A percentile compares a stretch with the other conserved stretches of the same genome.
Evolutionary conservation across 2,329 filamentous ascomycete species (phyloP).

Genomic region (Monilinia fructicola): DNA sequence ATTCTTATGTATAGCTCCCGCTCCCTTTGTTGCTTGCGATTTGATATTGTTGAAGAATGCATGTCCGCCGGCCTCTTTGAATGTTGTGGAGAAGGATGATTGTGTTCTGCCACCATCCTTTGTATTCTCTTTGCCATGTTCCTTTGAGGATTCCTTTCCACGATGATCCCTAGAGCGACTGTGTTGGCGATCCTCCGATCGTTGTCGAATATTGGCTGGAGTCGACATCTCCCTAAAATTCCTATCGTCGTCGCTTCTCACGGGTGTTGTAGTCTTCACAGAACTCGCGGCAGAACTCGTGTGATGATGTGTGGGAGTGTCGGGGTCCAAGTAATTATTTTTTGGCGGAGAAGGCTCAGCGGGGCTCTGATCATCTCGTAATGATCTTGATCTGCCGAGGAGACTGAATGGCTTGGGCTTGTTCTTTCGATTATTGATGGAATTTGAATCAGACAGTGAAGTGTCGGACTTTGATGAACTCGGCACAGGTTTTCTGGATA

Average conservation of each 20-base stretch:
- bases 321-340: constrained; percentile 24
- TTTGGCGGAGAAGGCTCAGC: constrained; percentile 19
- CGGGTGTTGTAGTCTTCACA: constrained; percentile 59
- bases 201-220: constrained; percentile 60
- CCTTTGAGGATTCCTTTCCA: constrained; percentile 28
- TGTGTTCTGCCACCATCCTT: constrained; percentile 31
- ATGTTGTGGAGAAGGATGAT: constrained; percentile 49
- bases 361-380: constrained; percentile 44
- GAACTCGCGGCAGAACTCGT: constrained; percentile 43
- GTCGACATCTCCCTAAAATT: constrained; percentile 66
- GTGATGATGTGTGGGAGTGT: constrained; percentile 41
- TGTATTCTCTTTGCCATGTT: constrained; percentile 36
- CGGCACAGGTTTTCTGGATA: constrained; percentile 37
- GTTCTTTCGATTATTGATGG: constrained; percentile 30
- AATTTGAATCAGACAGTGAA: constrained; percentile 30
- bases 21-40: constrained; percentile 69
- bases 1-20: constrained; percentile 78
- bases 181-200: constrained; percentile 67
- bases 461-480: constrained; percentile 35
- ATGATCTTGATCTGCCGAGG: constrained; percentile 45
- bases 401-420: constrained; percentile 42
- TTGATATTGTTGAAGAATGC: constrained; percentile 73
- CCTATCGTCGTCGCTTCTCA: constrained; percentile 55
- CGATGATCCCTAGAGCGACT: constrained; percentile 47
- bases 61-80: constrained; percentile 59